These are phyloP conservation scores for Pulveroboletus sp. DNA, from an alignment of 768 basidiomycete species.

Conservation along the genomic window DNA sequence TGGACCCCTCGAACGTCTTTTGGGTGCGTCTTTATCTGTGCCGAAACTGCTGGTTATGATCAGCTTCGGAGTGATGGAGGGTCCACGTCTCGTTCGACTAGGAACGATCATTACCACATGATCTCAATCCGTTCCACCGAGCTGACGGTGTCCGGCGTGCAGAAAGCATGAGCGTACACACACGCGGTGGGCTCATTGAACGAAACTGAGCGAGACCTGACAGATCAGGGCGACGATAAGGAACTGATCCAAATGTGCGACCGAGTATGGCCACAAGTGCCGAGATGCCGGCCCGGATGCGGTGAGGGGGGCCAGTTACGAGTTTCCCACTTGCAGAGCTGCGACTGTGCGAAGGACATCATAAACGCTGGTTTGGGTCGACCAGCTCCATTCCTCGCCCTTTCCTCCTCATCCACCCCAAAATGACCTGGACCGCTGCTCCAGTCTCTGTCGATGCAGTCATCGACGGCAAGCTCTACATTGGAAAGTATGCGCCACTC, in stretches of 20 bases:
- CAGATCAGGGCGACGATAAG: neutral
- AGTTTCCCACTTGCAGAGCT: neutral
- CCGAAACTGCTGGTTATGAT: no score
- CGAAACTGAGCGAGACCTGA: no score
- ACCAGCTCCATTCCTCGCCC: slow-evolving; percentile 9
- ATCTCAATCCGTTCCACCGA: no score
- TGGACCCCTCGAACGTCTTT: no score
- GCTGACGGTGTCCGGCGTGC: no score
- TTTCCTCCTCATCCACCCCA: slow-evolving; percentile 1
- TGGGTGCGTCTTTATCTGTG: no score
- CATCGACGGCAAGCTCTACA: slow-evolving; percentile 30
- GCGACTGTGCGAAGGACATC: slow-evolving; percentile 3
- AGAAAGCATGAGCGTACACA: no score
- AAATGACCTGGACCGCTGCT: slow-evolving; percentile 27
- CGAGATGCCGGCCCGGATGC: slow-evolving; percentile 19
- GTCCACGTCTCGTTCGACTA: neutral
- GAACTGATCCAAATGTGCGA: neutral
- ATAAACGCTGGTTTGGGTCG: slow-evolving; percentile 13
- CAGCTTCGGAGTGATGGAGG: neutral
- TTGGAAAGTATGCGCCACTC: slow-evolving; percentile 32
- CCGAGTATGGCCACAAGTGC: no score
- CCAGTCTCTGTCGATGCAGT: slow-evolving; percentile 27
- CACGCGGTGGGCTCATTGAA: no score
- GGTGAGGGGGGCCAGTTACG: no score
- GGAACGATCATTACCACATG: no score